Evolutionary conservation across 495 filamentous ascomycete genomes (phyloP), one percentile per base, ranked within the genome.

Genomic region (Pyrenula aspistea): DNA sequence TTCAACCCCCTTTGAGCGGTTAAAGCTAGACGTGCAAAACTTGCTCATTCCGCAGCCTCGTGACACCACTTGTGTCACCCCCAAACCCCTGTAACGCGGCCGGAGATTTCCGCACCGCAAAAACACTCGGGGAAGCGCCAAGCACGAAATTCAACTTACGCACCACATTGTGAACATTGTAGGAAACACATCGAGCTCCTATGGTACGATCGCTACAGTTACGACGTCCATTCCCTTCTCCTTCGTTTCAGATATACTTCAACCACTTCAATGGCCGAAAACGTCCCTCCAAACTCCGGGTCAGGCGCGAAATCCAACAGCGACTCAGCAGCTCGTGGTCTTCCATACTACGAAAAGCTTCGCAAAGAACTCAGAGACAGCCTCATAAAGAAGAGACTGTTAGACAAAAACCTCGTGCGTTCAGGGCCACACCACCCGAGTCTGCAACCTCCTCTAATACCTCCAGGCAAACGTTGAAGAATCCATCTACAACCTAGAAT

Each of bases 401-500:
- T 88, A 60, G 85, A 89, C 60, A 81, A 83, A 61, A 78, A 79
- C 63, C 74, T 89, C 70, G 83, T 86, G 61, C 53, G 73, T 66
- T 47, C 24, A 24, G 50, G 54, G n/a, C 25, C 48, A n/a, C 10
- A 10, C 49, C 24, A 49, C 25, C n/a, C 25, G 25, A 51, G 12
- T 51, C 54, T 3, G 12, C 21, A n/a, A 23, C 12, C 53, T 36
- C 31, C 19, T 2, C 0, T 25, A 15, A 47, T 11, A 8, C 22
- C 20, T 49, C 25, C 50, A 87, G 83, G 71, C 74, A 52, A 67
- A 75, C 60, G 73, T 86, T 54, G 93, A 97, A 76, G 89, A 95
- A 53, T 79, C 80, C 63, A 98, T 98, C 65, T 84, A 74, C 68
- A 82, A 85, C 56, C 83, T 85, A 63, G 93, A 98, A 68, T 82